These are phyloP conservation scores for Cystobasidium sp. DNA, from an alignment of 1,284 basidiomycete genomes.

Conservation along the genomic window DNA sequence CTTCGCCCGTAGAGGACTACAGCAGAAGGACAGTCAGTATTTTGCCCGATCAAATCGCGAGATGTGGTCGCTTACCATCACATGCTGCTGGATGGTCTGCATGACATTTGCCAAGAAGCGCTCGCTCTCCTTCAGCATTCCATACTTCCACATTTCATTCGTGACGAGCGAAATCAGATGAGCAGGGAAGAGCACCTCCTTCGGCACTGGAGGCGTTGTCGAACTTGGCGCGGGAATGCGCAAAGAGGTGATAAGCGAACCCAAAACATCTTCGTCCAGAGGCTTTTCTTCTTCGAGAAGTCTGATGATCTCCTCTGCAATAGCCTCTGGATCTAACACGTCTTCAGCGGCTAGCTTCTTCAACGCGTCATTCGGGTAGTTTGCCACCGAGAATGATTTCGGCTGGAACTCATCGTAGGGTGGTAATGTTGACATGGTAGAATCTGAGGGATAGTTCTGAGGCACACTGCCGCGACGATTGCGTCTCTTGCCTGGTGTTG, in stretches of 20 bases:
- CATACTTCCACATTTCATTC: conserved; percentile 99
- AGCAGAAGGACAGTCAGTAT: background rate
- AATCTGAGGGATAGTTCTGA: conserved; percentile 45
- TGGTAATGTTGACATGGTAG: conserved; percentile 43
- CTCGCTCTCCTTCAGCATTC: conserved; percentile 94
- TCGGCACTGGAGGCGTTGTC: conserved; percentile 88
- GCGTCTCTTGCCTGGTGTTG: conserved; percentile 53
- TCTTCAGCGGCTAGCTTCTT: conserved; percentile 34
- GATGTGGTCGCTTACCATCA: conserved; percentile 77
- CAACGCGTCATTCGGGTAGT: conserved; percentile 22
- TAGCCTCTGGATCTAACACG: conserved; percentile 68
- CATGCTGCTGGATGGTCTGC: conserved; percentile 96
- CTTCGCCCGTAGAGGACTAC: conserved; percentile 80
- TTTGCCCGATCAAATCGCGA: background rate
- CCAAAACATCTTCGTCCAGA: conserved; percentile 91
- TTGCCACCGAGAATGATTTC: conserved; percentile 36
- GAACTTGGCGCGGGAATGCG: conserved; percentile 91
- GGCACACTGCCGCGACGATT: conserved; percentile 39
- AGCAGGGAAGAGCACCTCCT: conserved; percentile 99
- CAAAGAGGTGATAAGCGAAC: conserved; percentile 85
- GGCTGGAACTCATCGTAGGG: conserved; percentile 40
- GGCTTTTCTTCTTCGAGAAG: conserved; percentile 89
- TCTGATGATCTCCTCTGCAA: conserved; percentile 91
- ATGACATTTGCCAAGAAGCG: conserved; percentile 98
- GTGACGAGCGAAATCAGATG: conserved; percentile 96